Conservation (phyloP, 352 stramenopile species). For the Globisporangium yorkense region DNA sequence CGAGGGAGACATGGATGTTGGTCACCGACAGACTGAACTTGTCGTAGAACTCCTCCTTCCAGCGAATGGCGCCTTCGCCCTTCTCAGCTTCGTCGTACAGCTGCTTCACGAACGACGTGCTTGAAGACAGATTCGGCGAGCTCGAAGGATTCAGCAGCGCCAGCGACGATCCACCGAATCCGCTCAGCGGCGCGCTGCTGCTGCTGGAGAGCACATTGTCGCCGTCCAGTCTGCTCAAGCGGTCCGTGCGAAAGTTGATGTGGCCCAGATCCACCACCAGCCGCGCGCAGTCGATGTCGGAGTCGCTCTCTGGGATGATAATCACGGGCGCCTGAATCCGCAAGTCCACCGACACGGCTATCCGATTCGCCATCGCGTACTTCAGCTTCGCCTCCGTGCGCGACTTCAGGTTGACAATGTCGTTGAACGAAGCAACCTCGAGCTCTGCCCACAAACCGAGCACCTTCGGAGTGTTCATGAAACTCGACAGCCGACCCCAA, state of each 20-base stretch:
- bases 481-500: constrained; percentile 68
- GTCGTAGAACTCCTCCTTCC: constrained; percentile 90
- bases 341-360: constrained; percentile 73
- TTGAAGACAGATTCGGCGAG: constrained; percentile 39
- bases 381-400: constrained; percentile 86
- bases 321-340: constrained; percentile 84
- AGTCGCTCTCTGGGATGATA: constrained; percentile 78
- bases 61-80: constrained; percentile 78
- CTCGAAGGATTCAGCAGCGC: constrained; percentile 31
- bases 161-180: constrained; percentile 29
- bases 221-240: constrained; percentile 70
- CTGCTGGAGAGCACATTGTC: constrained; percentile 30
- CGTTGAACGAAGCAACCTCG: constrained; percentile 85
- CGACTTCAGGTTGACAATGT: constrained; percentile 87
- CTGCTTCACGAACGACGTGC: constrained; percentile 81
- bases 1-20: constrained; percentile 78
- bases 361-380: constrained; percentile 84
- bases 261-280: constrained; percentile 79
- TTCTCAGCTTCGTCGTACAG: constrained; percentile 82
- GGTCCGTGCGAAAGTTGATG: constrained; percentile 81
- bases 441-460: constrained; percentile 83
- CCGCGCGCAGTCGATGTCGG: constrained; percentile 68
- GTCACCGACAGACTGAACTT: constrained; percentile 82
- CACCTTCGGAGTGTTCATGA: constrained; percentile 70
- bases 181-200: constrained; percentile 21